phyloP scores from a whole-genome alignment of 176 grass and related monocot genomes.

The Microstegium vimineum region DNA sequence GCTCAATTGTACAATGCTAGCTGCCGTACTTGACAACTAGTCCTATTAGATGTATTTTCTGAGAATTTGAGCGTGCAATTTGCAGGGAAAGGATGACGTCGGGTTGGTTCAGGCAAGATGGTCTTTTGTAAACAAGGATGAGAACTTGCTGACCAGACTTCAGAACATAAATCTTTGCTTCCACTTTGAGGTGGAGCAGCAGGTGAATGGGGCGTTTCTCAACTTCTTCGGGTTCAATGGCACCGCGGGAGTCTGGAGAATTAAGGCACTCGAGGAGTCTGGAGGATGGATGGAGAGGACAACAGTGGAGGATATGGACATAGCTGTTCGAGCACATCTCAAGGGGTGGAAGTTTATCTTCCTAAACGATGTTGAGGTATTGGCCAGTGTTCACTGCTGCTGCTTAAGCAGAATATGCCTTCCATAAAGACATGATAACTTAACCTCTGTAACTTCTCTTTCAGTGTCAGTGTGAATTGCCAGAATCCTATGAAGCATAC shows the following conservation, averaged over 20 bases:
- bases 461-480: conserved; percentile 84
- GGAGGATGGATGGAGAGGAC: conserved; percentile 95
- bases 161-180: conserved; percentile 92
- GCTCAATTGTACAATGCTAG: conserved; percentile 13
- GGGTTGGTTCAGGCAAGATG: conserved; percentile 88
- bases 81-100: conserved; percentile 76
- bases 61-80: not conserved
- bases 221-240: conserved; percentile 98
- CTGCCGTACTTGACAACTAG: not conserved
- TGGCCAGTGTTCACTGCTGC: not conserved
- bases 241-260: conserved; percentile 82
- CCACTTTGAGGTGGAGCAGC: conserved; percentile 98
- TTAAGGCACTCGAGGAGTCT: conserved; percentile 79
- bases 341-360: conserved; percentile 92
- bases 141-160: conserved; percentile 78
- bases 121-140: conserved; percentile 90
- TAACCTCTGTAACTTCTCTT: conserved; percentile 17
- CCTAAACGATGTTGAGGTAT: conserved; percentile 90
- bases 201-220: conserved; percentile 78
- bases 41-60: conserved; percentile 14
- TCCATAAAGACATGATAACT: not conserved
- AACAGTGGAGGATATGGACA: conserved; percentile 93
- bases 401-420: not conserved
- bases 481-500: conserved; percentile 94
- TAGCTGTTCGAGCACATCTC: conserved; percentile 83